Percentiles rank a stretch among this genome's conserved stretches.
Evolutionary conservation across 2,329 filamentous ascomycete genomes (phyloP).

Genomic region (Ploettnerulaceae sp.): DNA sequence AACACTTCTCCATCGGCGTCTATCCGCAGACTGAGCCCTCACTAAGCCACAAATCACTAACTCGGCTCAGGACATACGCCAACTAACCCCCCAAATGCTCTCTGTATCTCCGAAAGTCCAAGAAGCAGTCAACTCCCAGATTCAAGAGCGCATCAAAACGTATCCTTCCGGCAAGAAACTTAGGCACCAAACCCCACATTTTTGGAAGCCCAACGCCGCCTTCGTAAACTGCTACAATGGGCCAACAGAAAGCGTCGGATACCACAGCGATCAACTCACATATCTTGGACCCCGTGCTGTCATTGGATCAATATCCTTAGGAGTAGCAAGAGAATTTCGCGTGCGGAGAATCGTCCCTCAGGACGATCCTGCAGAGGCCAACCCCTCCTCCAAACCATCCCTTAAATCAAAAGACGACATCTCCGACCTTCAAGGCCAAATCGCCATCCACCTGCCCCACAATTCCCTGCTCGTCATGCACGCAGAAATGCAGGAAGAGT

Average conservation of each 20-base stretch:
- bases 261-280: slow-evolving; percentile 87
- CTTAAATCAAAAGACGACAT: background rate
- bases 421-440: slow-evolving; percentile 72
- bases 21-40: background rate
- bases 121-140: slow-evolving; percentile 70
- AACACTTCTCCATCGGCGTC: background rate
- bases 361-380: slow-evolving; percentile 33
- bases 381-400: too few species aligned
- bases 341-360: slow-evolving; percentile 70
- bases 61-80: slow-evolving; percentile 59
- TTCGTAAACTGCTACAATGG: slow-evolving; percentile 95
- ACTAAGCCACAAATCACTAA: slow-evolving; percentile 1
- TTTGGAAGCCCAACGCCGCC: slow-evolving; percentile 82
- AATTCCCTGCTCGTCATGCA: slow-evolving; percentile 95
- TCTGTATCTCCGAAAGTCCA: slow-evolving; percentile 67
- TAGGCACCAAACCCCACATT: slow-evolving; percentile 65
- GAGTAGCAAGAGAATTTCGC: slow-evolving; percentile 89
- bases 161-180: slow-evolving; percentile 66
- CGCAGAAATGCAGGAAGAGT: slow-evolving; percentile 94
- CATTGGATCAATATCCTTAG: slow-evolving; percentile 85
- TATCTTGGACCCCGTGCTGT: slow-evolving; percentile 85
- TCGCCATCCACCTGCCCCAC: slow-evolving; percentile 88
- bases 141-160: slow-evolving; percentile 63
- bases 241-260: slow-evolving; percentile 77
- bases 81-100: slow-evolving; percentile 69